A percentile compares a stretch with the other conserved stretches of the same genome.
Conservation (phyloP, 805 yeast species). For the Wickerhamiella dianesei region DNA sequence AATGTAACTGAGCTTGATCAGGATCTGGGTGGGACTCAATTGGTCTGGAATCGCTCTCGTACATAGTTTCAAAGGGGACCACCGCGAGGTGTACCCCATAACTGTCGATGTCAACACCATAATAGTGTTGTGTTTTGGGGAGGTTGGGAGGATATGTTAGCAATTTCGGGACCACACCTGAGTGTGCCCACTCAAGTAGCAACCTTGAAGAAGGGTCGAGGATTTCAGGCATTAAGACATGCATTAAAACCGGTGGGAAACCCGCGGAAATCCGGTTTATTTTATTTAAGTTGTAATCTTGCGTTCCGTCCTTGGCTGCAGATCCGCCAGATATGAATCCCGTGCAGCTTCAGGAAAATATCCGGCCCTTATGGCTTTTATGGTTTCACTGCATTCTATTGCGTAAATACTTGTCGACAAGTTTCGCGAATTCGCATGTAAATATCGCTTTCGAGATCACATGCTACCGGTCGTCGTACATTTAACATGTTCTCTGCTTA, state of each 20-base stretch:
- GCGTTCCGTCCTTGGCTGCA: no score
- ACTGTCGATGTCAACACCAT: conserved; percentile 3
- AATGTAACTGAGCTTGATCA: conserved; percentile 46
- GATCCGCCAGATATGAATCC: no score
- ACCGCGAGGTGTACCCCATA: conserved; percentile 9
- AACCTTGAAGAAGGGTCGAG: neutral
- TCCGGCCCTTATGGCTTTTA: no score
- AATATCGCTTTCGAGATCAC: no score
- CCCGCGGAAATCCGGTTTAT: no score
- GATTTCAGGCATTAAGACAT: no score
- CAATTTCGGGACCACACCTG: neutral
- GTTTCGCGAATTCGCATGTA: no score
- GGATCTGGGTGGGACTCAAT: conserved; percentile 33
- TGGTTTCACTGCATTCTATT: no score
- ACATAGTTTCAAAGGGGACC: conserved; percentile 7
- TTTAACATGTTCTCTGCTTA: neutral
- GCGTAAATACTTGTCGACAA: no score
- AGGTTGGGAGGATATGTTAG: conserved; percentile 4
- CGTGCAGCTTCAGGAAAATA: no score
- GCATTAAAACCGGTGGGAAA: no score
- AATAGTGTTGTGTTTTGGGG: conserved; percentile 7
- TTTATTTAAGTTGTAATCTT: no score
- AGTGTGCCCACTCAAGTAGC: neutral
- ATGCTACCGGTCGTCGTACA: neutral
- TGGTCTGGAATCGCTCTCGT: conserved; percentile 32